Evolutionary conservation across 1,139 yeast species (phyloP).

Genomic region (Magnusiomyces ingens): DNA sequence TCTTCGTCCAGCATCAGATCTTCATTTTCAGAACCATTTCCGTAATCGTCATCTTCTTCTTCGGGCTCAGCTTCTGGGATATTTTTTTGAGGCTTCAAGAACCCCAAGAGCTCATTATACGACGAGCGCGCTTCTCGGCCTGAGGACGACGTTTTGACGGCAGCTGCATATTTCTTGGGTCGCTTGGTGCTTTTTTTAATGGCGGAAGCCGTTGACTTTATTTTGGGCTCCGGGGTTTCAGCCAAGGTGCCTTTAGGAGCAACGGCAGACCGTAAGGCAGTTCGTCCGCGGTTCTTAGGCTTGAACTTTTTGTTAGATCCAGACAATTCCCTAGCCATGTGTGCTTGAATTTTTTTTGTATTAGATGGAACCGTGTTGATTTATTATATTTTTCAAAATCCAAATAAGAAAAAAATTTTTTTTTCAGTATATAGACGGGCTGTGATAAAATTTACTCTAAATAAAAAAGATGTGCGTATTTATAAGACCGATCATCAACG

Average conservation of each 20-base stretch:
- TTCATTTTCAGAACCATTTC: conserved; percentile 22
- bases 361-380: no score
- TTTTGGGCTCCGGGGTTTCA: not conserved
- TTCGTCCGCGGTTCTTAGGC: conserved; percentile 1
- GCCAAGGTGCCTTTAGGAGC: not conserved
- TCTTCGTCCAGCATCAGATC: conserved; percentile 21
- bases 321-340: no score
- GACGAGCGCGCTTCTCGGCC: not conserved
- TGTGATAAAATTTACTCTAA: no score
- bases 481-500: no score
- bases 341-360: no score
- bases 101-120: not conserved
- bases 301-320: not conserved
- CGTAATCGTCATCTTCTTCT: conserved; percentile 4
- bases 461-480: no score
- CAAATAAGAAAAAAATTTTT: no score
- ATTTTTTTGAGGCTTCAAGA: not conserved
- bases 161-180: not conserved
- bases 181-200: conserved; percentile 4
- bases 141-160: not conserved
- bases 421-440: no score
- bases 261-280: not conserved
- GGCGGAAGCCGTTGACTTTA: not conserved
- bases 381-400: no score
- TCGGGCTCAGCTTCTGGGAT: conserved; percentile 4